Evolutionary conservation across 306 rosid species (phyloP).

Genomic region (apple (Malus domestica)): ASM211411v1 NC_041803.1:87001-87500

Average conservation of each 20-base stretch:
- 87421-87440: conserved; percentile 8
- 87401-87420: conserved; percentile 73
- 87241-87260: conserved; percentile 77
- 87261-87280: conserved; percentile 67
- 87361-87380: conserved; percentile 60
- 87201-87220: conserved; percentile 64
- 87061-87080: conserved; percentile 46
- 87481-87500: background rate
- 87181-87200: background rate
- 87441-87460: background rate
- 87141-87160: background rate
- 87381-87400: conserved; percentile 72
- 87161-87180: background rate
- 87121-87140: conserved; percentile 19
- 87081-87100: conserved; percentile 89
- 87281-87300: conserved; percentile 91
- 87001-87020: too few relatives aligned
- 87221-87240: conserved; percentile 73
- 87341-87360: conserved; percentile 36
- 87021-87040: too few relatives aligned
- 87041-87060: too few relatives aligned
- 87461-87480: background rate
- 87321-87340: conserved; percentile 75
- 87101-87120: conserved; percentile 94
- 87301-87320: conserved; percentile 61